These are phyloP conservation scores for Penicillium coprophilum DNA, from an alignment of 495 filamentous ascomycete genomes.

Conservation along the genomic window DNA sequence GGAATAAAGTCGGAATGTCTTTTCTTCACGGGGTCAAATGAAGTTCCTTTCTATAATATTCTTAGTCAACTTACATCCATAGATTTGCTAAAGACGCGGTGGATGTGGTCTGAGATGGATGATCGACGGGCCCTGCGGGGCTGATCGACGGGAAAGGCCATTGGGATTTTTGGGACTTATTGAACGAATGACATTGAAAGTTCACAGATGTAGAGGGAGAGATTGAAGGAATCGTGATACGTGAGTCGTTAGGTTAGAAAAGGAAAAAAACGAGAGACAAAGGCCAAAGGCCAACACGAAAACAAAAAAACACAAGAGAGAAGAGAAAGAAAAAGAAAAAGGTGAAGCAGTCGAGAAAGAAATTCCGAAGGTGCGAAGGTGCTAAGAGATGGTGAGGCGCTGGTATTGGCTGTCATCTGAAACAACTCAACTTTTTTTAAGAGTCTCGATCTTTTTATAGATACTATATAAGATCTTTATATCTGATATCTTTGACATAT, in stretches of 20 bases:
- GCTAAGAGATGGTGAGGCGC: too few species aligned
- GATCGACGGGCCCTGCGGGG: constrained; percentile 31
- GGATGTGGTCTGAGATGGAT: constrained; percentile 39
- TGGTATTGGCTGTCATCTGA: constrained; percentile 14
- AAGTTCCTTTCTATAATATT: too few species aligned
- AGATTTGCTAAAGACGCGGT: constrained; percentile 32
- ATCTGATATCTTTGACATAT: too few species aligned
- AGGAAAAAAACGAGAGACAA: constrained; percentile 6
- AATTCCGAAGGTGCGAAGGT: constrained; percentile 23
- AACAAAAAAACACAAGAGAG: not conserved
- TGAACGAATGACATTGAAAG: constrained; percentile 8
- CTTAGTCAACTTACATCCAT: constrained; percentile 25
- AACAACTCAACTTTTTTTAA: constrained; percentile 13
- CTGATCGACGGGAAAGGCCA: constrained; percentile 18
- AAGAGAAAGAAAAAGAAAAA: not conserved
- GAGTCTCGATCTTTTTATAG: not conserved
- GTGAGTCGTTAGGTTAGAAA: not conserved
- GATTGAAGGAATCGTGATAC: too few species aligned
- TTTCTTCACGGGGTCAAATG: constrained; percentile 24
- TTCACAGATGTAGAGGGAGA: not conserved
- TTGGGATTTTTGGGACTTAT: constrained; percentile 2
- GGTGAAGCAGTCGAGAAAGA: constrained; percentile 10
- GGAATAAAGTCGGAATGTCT: constrained; percentile 9
- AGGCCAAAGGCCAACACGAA: not conserved
- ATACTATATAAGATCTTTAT: not conserved